Base-by-base conservation (phyloP, 805 yeast genomes). In the Cyberlindnera amylophila region DNA sequence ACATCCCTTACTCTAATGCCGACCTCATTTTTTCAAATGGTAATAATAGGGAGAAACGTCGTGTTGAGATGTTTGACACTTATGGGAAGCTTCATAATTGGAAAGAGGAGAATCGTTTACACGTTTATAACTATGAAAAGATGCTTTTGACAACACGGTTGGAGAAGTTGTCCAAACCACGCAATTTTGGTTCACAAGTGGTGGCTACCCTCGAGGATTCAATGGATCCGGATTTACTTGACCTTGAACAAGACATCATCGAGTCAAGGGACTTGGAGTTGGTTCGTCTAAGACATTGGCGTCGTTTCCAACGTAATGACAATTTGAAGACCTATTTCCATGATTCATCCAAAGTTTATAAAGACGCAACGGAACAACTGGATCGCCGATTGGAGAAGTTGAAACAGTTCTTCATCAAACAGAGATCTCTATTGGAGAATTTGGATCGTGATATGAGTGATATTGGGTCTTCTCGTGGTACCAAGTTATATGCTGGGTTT, bases 181-280 rank as follows among this genome's bases (percentile, higher is more conserved):
- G 45, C 18, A 19, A 41, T 12, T 29, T 39, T 27, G 38, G 45
- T 7, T 35, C 38, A n/a, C 6, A 47, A 40, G 24, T 27, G 33
- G n/a, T n/a, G 3, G 44, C 43, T 3, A 16, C 41, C 3, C 18
- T 33, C 17, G 42, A 43, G 9, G 46, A 44, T 9, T 19, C 38
- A 14, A 5, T 31, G 27, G 49, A 39, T 17, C 9, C 10, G 4
- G 45, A 45, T 17, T 16, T 46, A 21, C 31, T 36, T 23, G 56
- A 58, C 14, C 16, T 23, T 3, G 55, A 52, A 16, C 53, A 53
- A 24, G 71, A 68, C 47, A 36, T 65, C 30, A 44, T 45, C 4
- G 72, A 69, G 36, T 40, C 39, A 30, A 50, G 65, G 35, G 71
- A 67, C 41, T 59, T 46, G 37, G 66, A 63, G 34, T 27, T 67